Evolutionary conservation across 768 basidiomycete species (phyloP).

Genomic region (Dentipellis sp.): DNA sequence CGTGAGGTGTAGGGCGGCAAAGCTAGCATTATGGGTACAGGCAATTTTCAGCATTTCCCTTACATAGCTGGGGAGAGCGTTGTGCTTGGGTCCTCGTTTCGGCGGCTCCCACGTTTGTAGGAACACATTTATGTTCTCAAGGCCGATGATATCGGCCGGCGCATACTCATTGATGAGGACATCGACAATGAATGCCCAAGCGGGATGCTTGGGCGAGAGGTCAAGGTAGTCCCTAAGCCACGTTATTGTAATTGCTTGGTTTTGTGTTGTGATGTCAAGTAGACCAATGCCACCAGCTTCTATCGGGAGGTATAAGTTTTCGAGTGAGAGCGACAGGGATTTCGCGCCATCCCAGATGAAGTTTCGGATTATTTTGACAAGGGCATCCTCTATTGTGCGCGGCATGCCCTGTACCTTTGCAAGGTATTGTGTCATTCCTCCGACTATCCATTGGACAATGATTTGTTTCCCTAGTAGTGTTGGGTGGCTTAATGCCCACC

Average conservation of each 20-base stretch:
- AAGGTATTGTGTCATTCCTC: constrained; percentile 20
- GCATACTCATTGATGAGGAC: background rate
- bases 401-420: constrained; percentile 22
- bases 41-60: constrained; percentile 1
- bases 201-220: background rate
- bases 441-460: constrained; percentile 17
- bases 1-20: background rate
- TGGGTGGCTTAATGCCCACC: constrained; percentile 4
- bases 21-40: background rate
- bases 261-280: constrained; percentile 4
- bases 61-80: background rate
- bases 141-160: background rate
- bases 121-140: background rate
- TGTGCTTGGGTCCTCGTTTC: background rate
- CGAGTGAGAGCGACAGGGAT: background rate
- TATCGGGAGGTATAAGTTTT: background rate
- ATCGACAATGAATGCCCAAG: constrained; percentile 11
- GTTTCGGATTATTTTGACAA: background rate
- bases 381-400: background rate
- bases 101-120: constrained; percentile 7
- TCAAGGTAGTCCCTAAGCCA: constrained; percentile 12
- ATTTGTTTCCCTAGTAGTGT: constrained; percentile 12
- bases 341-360: constrained; percentile 14
- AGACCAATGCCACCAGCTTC: constrained; percentile 6
- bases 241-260: constrained; percentile 8